phyloP scores from a whole-genome alignment of 2,329 filamentous ascomycete genomes.

The Ilyonectria mors-panacis region DNA sequence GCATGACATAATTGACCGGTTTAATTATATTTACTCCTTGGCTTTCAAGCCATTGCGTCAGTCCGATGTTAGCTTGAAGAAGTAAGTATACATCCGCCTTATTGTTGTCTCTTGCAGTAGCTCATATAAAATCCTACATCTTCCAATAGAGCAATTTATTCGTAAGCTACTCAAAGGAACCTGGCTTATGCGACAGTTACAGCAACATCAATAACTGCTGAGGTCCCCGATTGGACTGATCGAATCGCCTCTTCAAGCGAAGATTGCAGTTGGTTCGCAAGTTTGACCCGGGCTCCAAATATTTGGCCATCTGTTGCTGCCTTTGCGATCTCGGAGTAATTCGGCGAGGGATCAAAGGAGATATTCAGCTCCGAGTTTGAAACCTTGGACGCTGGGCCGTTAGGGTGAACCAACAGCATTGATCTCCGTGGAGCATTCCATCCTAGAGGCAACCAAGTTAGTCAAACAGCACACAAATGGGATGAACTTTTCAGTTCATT shows the following conservation, averaged over 20 bases:
- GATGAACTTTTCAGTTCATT: too few species aligned
- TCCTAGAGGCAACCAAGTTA: constrained; percentile 47
- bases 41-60: too few species aligned
- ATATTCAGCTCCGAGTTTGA: constrained; percentile 73
- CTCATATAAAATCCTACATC: too few species aligned
- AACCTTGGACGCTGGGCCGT: constrained; percentile 65
- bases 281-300: constrained; percentile 15
- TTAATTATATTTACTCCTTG: too few species aligned
- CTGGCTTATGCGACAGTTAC: neutral
- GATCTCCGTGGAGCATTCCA: constrained; percentile 72
- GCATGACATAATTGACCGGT: too few species aligned
- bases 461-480: too few species aligned
- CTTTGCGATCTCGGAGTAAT: constrained; percentile 71
- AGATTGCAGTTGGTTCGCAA: constrained; percentile 17
- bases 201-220: constrained; percentile 8
- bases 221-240: constrained; percentile 5
- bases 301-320: constrained; percentile 57
- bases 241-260: constrained; percentile 27
- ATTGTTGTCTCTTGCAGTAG: too few species aligned
- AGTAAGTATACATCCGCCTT: too few species aligned
- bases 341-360: constrained; percentile 68
- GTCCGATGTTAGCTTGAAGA: too few species aligned
- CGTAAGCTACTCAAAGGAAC: neutral
- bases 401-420: constrained; percentile 68
- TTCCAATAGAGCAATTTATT: neutral